phyloP scores from a whole-genome alignment of 805 yeast genomes.

The Lachancea thermotolerans region DNA sequence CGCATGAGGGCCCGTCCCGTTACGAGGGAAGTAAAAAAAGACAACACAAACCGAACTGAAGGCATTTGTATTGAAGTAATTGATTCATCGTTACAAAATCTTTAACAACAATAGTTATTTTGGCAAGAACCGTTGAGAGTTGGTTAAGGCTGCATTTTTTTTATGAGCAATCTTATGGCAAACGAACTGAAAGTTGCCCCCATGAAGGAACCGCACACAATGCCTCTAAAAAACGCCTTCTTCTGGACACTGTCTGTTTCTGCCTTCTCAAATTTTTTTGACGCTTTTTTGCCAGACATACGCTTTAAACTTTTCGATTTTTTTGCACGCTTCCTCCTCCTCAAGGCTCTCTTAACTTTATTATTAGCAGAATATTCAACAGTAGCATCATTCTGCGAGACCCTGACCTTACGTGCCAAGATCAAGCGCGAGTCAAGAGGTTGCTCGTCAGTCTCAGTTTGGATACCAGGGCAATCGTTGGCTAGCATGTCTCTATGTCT shows the following conservation, averaged over 20 bases:
- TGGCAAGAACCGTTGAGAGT: no score
- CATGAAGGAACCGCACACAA: slow-evolving; percentile 25
- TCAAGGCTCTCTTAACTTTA: not conserved
- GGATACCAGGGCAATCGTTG: no score
- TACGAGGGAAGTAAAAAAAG: slow-evolving; percentile 4
- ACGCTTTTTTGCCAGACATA: not conserved
- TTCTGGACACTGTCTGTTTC: not conserved
- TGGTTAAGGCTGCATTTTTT: not conserved
- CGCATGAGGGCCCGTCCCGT: slow-evolving; percentile 3
- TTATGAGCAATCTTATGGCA: slow-evolving; percentile 10
- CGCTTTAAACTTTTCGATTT: not conserved
- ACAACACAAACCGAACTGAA: not conserved
- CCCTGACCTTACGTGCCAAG: no score
- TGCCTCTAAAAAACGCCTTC: slow-evolving; percentile 21
- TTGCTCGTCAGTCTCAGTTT: no score
- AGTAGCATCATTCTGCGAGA: no score
- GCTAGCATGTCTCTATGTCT: no score
- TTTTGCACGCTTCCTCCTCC: not conserved
- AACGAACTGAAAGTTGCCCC: slow-evolving; percentile 26
- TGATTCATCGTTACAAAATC: no score
- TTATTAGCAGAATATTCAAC: no score
- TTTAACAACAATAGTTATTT: no score
- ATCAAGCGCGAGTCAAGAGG: no score
- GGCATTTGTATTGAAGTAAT: no score
- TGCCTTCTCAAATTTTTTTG: not conserved